These are phyloP conservation scores for Lepraria neglecta DNA, from an alignment of 495 filamentous ascomycete genomes.

Conservation along the genomic window DNA sequence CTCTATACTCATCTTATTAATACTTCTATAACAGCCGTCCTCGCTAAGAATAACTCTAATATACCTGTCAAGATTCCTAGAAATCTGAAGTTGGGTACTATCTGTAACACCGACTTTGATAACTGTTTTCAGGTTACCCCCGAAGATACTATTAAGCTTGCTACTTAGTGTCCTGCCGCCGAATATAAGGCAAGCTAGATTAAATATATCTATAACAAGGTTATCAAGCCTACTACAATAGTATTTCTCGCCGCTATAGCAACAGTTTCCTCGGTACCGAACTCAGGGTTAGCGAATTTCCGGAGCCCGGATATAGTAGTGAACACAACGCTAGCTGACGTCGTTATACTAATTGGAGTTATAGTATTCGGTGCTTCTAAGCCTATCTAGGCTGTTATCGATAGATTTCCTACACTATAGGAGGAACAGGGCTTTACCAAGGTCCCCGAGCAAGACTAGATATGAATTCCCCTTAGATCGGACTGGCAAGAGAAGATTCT, in stretches of 20 bases:
- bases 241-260: too few relatives aligned
- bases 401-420: not conserved
- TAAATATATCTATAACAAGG: not conserved
- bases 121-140: not conserved
- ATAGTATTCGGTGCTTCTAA: not conserved
- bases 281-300: not conserved
- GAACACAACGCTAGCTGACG: not conserved
- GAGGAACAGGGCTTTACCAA: not conserved
- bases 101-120: not conserved
- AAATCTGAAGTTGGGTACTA: not conserved
- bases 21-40: not conserved
- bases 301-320: not conserved
- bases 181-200: not conserved
- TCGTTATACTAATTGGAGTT: not conserved
- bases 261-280: not conserved
- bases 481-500: not conserved
- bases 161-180: too few relatives aligned
- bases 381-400: not conserved
- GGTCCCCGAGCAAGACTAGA: not conserved
- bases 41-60: not conserved
- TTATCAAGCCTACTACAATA: not conserved
- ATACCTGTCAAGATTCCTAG: not conserved
- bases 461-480: not conserved
- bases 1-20: not conserved
- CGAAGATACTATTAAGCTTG: not conserved